A percentile compares a stretch with the other conserved stretches of the same genome.
Evolutionary conservation across 345 rosid genomes (phyloP).

Genomic region (Eucalyptus erythrocorys): DNA sequence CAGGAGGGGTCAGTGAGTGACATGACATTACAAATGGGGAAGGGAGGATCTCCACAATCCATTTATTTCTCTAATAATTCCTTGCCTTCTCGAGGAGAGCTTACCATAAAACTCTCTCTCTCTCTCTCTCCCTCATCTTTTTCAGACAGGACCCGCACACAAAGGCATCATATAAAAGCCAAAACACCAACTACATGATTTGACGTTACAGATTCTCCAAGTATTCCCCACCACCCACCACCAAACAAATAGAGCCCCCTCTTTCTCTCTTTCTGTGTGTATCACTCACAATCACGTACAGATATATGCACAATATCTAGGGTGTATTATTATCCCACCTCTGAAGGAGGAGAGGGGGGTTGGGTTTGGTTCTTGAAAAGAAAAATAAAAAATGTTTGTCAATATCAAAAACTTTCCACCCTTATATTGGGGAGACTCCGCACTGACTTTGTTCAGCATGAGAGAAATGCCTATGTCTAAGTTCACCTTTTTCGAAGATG

Average conservation of each 20-base stretch:
- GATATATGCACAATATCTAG: not conserved
- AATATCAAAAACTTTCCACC: not conserved
- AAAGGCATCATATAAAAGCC: slow-evolving; percentile 20
- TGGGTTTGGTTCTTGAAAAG: not conserved
- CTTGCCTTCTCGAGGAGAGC: not conserved
- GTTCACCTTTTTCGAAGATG: not conserved
- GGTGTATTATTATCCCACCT: not conserved
- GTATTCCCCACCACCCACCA: slow-evolving; percentile 8
- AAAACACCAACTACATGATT: slow-evolving; percentile 71
- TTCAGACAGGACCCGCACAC: slow-evolving; percentile 21
- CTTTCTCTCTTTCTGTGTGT: not conserved
- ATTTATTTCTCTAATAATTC: not conserved
- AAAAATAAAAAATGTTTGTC: not conserved
- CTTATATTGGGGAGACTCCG: not conserved
- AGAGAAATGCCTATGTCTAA: not conserved
- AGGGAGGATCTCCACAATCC: not conserved
- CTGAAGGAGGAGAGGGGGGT: not conserved
- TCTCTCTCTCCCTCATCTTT: not conserved
- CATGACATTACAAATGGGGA: slow-evolving; percentile 7
- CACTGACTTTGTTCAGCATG: not conserved
- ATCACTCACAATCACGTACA: not conserved
- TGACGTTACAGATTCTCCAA: slow-evolving; percentile 93
- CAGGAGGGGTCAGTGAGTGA: not conserved
- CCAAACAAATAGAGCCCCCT: slow-evolving; percentile 8
- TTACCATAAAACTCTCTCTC: not conserved